Conservation (phyloP, 805 yeast genomes). For the Metschnikowia drakensbergensis region DNA sequence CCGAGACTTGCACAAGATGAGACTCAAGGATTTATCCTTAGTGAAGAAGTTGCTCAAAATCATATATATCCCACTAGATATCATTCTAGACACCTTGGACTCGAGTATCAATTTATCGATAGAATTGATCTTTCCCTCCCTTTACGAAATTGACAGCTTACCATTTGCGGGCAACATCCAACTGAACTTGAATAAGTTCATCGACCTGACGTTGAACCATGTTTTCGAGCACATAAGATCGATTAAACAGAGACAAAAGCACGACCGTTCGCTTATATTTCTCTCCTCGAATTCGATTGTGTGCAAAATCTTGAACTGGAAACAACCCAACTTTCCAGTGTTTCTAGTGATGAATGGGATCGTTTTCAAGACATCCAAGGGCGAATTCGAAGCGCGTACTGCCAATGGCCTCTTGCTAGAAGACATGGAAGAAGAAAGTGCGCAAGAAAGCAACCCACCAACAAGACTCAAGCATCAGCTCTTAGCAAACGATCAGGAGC, state of each 20-base stretch:
- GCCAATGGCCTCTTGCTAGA: conserved; percentile 40
- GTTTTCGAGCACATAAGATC: conserved; percentile 74
- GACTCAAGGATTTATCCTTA: conserved; percentile 31
- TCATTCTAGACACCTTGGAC: conserved; percentile 54
- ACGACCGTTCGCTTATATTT: conserved; percentile 67
- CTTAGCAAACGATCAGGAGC: conserved; percentile 34
- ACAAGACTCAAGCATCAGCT: conserved; percentile 16
- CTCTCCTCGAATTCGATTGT: conserved; percentile 83
- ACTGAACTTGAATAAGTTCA: conserved; percentile 63
- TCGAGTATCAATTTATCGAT: conserved; percentile 62
- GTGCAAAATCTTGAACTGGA: conserved; percentile 96
- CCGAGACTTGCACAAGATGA: conserved; percentile 36
- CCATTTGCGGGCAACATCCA: conserved; percentile 41
- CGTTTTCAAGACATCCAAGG: conserved; percentile 25
- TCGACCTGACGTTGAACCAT: conserved; percentile 66
- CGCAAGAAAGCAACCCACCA: conserved; percentile 1
- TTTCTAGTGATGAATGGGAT: conserved; percentile 78
- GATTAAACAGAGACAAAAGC: conserved; percentile 21
- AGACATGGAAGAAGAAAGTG: conserved; percentile 11
- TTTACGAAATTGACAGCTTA: conserved; percentile 34
- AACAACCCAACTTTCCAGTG: conserved; percentile 96
- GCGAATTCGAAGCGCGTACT: conserved; percentile 37
- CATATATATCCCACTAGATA: conserved; percentile 57
- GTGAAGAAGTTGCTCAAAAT: conserved; percentile 44
- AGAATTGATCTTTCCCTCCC: conserved; percentile 74